Base-by-base conservation (phyloP, 202 grass and related monocot species). In the Eragrostis tef region DNA sequence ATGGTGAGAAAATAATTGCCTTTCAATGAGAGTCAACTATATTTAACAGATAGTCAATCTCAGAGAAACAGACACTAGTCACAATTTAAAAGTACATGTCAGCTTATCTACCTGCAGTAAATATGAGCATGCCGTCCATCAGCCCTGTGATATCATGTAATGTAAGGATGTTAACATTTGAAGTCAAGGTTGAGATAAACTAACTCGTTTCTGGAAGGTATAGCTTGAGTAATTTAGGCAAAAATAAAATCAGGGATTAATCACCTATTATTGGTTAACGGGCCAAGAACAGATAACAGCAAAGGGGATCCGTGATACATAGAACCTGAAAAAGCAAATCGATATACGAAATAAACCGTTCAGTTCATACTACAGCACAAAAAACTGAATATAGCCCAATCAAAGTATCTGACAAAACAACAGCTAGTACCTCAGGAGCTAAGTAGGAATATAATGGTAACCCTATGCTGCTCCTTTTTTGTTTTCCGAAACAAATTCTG, bases 301-400 rank as follows among this genome's bases (percentile, higher is more conserved):
- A 99, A 87, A 64, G 96, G 92, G 49, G 96, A 99, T 70, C 93
- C 92, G 63, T 99, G 96, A 72, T 95, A 99, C 93, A 95, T 95
- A 24, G 93, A 99, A 62, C 96, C 96, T 99, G 90, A 79, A 83
- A 87, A 88, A 65, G 76, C 19, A 88, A 71, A 85, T 61, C 15
- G 69, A 50, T 65, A 2, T 27, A 22, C 39, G 67, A 45, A 17
- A 74, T 59, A 56, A 46, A 73, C 36, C 14, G 77, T 52, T n/a
- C 15, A 51, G 48, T 76, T 71, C 65, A 85, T 24, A 67, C 58
- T 27, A 60, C n/a, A 81, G 69, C 11, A 61, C 31, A 66, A 11
- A n/a, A 45, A 14, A 84, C 11, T 65, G 67, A 22, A 46, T 77
- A 77, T 2, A 64, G 29, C 6, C 67, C 56, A 57, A 72, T 62